Percentiles rank a stretch among this genome's conserved stretches.
phyloP scores from a whole-genome alignment of 2,329 filamentous ascomycete species.

The Bipolaris bicolor region DNA sequence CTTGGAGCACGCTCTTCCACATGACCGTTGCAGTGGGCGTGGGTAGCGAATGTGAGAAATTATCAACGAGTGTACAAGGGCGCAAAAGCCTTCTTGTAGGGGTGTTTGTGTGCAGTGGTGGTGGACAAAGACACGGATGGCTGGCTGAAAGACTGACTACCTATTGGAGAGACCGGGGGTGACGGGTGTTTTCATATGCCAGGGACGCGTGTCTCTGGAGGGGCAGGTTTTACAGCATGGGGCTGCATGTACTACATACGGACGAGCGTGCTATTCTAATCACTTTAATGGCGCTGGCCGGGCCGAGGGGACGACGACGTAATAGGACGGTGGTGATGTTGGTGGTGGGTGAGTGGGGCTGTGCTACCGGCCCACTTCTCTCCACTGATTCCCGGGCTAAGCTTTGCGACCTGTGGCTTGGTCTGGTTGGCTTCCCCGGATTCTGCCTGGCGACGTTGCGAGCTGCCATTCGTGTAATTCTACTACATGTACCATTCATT shows the following conservation, averaged over 20 bases:
- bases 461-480: too few relatives aligned
- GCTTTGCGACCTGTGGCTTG: background rate
- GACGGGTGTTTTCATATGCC: background rate
- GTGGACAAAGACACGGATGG: background rate
- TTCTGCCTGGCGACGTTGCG: background rate
- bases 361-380: background rate
- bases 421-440: background rate
- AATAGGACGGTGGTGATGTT: background rate
- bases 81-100: background rate
- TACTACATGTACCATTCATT: too few relatives aligned
- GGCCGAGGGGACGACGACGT: slow-evolving; percentile 1
- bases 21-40: slow-evolving; percentile 5
- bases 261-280: background rate
- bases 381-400: slow-evolving; percentile 1
- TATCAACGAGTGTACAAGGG: slow-evolving; percentile 9
- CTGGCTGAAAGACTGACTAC: too few relatives aligned
- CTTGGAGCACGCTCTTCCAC: slow-evolving; percentile 20
- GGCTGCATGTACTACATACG: background rate
- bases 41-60: slow-evolving; percentile 11
- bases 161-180: background rate
- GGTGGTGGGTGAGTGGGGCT: background rate
- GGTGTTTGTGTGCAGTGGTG: background rate
- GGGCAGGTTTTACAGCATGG: background rate
- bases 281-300: slow-evolving; percentile 3
- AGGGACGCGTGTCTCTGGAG: slow-evolving; percentile 1